A percentile compares a stretch with the other conserved stretches of the same genome.
These are phyloP conservation scores for Clitoria ternatea DNA, from an alignment of 306 rosid genomes.

Conservation along the genomic window DNA sequence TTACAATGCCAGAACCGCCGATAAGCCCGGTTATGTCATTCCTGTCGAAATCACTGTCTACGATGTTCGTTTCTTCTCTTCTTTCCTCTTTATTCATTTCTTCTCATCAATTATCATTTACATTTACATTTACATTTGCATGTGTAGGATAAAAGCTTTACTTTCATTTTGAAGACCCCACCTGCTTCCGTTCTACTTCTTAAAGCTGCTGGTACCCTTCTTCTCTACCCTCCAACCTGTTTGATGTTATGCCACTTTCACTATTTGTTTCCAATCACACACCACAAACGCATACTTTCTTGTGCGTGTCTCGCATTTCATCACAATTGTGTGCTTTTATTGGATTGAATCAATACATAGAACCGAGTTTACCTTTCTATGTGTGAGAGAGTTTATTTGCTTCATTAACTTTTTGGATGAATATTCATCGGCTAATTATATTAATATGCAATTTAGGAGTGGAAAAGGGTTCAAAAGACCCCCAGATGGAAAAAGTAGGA, in stretches of 20 bases:
- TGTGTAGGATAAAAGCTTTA: constrained; percentile 85
- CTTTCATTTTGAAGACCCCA: constrained; percentile 90
- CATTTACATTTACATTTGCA: neutral
- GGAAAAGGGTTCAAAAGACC: constrained; percentile 95
- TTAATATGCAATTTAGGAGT: constrained; percentile 51
- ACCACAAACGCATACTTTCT: neutral
- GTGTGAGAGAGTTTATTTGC: neutral
- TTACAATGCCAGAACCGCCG: constrained; percentile 93
- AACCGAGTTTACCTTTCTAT: neutral
- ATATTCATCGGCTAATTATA: neutral
- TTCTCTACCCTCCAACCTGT: constrained; percentile 4
- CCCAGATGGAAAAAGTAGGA: constrained; percentile 71
- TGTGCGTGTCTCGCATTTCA: too few relatives aligned
- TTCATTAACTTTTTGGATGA: neutral
- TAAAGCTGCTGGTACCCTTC: constrained; percentile 95
- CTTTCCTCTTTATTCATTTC: neutral
- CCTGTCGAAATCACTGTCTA: constrained; percentile 97
- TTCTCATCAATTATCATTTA: neutral
- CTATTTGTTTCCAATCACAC: too few relatives aligned
- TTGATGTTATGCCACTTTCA: constrained; percentile 37
- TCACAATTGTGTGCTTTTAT: neutral
- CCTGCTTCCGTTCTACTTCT: constrained; percentile 97
- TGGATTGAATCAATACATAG: neutral
- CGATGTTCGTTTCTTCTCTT: constrained; percentile 53
- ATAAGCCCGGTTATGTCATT: constrained; percentile 90